A percentile compares a stretch with the other conserved stretches of the same genome.
phyloP scores from a whole-genome alignment of 345 rosid species.

The Salix arbutifolia region DNA sequence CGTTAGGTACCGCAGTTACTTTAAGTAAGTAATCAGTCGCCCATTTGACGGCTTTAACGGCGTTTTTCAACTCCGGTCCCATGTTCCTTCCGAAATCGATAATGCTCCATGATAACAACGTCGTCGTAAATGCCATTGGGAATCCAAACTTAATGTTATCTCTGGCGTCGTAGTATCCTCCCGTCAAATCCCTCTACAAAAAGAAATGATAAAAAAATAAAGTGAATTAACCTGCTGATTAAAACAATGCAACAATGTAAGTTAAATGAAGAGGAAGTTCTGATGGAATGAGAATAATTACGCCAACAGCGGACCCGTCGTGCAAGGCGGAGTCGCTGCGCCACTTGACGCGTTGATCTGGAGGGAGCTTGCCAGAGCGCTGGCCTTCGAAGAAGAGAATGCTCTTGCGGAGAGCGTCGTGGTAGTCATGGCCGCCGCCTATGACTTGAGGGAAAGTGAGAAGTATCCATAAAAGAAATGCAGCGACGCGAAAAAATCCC shows the following conservation, averaged over 20 bases:
- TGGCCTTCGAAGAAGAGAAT: slow-evolving; percentile 26
- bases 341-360: slow-evolving; percentile 29
- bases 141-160: slow-evolving; percentile 37
- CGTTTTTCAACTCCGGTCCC: slow-evolving; percentile 31
- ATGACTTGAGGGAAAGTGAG: slow-evolving; percentile 20
- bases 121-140: slow-evolving; percentile 36
- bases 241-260: neutral
- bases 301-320: slow-evolving; percentile 29
- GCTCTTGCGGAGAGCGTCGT: slow-evolving; percentile 31
- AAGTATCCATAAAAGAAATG: slow-evolving; percentile 29
- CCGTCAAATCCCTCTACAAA: slow-evolving; percentile 26
- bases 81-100: slow-evolving; percentile 32
- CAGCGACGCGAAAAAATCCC: slow-evolving; percentile 24
- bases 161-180: slow-evolving; percentile 37
- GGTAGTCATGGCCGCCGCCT: slow-evolving; percentile 28
- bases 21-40: slow-evolving; percentile 28
- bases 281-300: neutral
- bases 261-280: too few relatives aligned
- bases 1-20: slow-evolving; percentile 25
- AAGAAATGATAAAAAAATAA: neutral
- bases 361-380: slow-evolving; percentile 27
- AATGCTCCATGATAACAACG: slow-evolving; percentile 29
- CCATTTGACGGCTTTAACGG: slow-evolving; percentile 30
- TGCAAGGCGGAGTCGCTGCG: slow-evolving; percentile 31
- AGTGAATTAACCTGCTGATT: neutral